Evolutionary conservation across 495 filamentous ascomycete species (phyloP), one percentile per base, ranked within the genome.

Genomic region (Penicillium salamii): DNA sequence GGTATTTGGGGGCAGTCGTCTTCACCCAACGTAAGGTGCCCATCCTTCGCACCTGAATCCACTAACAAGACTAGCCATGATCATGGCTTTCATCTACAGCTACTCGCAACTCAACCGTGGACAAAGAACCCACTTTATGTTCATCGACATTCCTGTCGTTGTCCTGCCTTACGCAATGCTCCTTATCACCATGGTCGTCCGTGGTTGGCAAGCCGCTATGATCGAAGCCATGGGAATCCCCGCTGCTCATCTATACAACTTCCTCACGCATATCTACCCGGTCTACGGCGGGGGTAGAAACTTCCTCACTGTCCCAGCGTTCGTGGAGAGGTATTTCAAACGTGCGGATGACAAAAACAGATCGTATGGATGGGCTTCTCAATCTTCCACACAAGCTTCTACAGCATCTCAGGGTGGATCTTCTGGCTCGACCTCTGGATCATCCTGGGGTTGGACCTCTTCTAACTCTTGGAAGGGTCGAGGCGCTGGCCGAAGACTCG

Each of bases 211-310:
- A 2, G 65, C 67, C 7, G 77, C 80, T 3, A 45, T 84, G 49
- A 42, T 76, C 8, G 82, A 90, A 43, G 56, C 75, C 32, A 87
- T 71, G 14, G 91, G 91, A 14, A 77, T 97, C 21, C 41, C 91
- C 31, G 88, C 88, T 14, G 91, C 90, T 18, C 91, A 96, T 63
- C 62, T 90, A 18, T 88, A 90, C 63, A 87, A 95, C 58, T 97
- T 96, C 59, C 63, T 95, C 36, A 90, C 86, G 3, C 78, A 85
- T 33, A 77, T 92, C 23, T 96, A 87, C 70, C 91, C 91, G 13
- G 78, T 82, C 34, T 91, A 91, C 68, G 90, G 90, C 17, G 85
- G 86, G 42, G 90, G 90, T 3, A 68, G 68, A 23, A 92, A 89
- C 57, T 77, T 81, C 43, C 68, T 96, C 37, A 66, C 65, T 13